These are phyloP conservation scores for Fusarium sp. DNA, from an alignment of 2,329 filamentous ascomycete genomes.

Conservation along the genomic window DNA sequence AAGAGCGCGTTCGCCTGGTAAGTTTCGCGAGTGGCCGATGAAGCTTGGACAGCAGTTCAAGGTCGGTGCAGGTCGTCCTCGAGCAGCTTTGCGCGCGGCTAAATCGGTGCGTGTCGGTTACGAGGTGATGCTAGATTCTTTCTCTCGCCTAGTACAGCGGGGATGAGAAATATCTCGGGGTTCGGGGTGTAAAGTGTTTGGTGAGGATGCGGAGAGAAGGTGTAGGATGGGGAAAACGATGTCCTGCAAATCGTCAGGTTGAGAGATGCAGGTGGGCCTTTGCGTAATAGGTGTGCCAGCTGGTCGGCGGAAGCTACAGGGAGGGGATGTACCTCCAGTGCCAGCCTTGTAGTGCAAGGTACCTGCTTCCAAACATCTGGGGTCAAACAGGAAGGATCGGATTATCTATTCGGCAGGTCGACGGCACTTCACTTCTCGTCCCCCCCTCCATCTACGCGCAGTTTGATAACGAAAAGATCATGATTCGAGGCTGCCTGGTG, in stretches of 20 bases:
- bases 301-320: constrained; percentile 37
- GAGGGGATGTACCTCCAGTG: constrained; percentile 40
- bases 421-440: constrained; percentile 20
- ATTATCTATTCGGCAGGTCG: constrained; percentile 44
- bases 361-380: constrained; percentile 31
- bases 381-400: constrained; percentile 30
- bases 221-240: constrained; percentile 48
- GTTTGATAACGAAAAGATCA: constrained; percentile 3
- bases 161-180: constrained; percentile 30
- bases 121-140: constrained; percentile 10
- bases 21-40: constrained; percentile 32
- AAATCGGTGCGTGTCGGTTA: constrained; percentile 29
- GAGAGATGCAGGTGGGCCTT: constrained; percentile 53
- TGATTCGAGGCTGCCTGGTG: constrained; percentile 3
- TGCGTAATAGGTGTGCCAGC: constrained; percentile 53
- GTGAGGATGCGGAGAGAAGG: constrained; percentile 47
- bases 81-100: constrained; percentile 50
- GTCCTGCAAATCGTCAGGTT: constrained; percentile 54
- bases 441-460: neutral
- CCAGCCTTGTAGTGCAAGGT: constrained; percentile 36
- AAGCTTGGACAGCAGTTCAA: constrained; percentile 47
- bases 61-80: constrained; percentile 58
- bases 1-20: constrained; percentile 25
- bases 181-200: constrained; percentile 38
- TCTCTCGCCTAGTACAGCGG: constrained; percentile 19